These are phyloP conservation scores for Rhododendron vialii DNA, from an alignment of 148 eudicot genomes.

Conservation along the genomic window DNA sequence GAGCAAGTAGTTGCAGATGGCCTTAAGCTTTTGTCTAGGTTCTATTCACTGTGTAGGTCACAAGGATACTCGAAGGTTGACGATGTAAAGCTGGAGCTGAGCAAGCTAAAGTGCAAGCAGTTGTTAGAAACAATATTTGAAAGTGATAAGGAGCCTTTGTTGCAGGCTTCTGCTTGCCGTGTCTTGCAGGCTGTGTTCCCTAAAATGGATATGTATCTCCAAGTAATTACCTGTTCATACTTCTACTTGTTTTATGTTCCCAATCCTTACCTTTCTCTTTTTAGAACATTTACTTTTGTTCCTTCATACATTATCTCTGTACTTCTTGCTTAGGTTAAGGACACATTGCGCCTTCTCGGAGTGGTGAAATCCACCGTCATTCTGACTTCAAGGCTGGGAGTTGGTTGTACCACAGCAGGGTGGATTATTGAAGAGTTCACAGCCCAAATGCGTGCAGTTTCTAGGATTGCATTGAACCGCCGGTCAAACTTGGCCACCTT, in stretches of 20 bases:
- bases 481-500: conserved; percentile 79
- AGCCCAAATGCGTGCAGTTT: conserved; percentile 94
- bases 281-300: neutral
- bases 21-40: conserved; percentile 75
- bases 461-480: conserved; percentile 94
- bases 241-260: neutral
- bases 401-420: conserved; percentile 70
- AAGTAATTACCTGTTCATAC: conserved; percentile 38
- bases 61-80: conserved; percentile 47
- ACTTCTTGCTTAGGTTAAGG: conserved; percentile 65
- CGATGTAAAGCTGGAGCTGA: conserved; percentile 50
- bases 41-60: conserved; percentile 56
- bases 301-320: conserved; percentile 1
- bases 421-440: conserved; percentile 97
- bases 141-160: conserved; percentile 83
- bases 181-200: conserved; percentile 90
- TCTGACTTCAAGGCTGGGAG: conserved; percentile 75
- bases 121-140: conserved; percentile 81
- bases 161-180: conserved; percentile 88
- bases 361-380: conserved; percentile 72
- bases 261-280: neutral
- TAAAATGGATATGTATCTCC: conserved; percentile 73
- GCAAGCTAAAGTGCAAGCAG: conserved; percentile 69
- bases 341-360: conserved; percentile 87
- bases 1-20: conserved; percentile 95